phyloP scores from a whole-genome alignment of 2,329 filamentous ascomycete genomes.

The Colletotrichum tabaci region DNA sequence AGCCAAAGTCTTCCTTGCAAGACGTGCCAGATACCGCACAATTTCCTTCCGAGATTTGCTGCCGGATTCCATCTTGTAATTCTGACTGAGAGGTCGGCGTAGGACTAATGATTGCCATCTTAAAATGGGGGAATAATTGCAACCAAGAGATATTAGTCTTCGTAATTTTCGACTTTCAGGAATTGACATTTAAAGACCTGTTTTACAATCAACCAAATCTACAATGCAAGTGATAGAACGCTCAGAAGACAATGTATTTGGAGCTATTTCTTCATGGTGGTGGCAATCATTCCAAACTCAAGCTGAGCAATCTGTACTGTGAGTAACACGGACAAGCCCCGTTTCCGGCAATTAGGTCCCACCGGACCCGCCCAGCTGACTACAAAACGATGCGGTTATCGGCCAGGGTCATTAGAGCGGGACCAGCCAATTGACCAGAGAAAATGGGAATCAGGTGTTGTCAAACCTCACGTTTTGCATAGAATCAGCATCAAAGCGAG shows the following conservation, averaged over 20 bases:
- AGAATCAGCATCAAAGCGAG: background rate
- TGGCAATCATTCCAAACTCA: background rate
- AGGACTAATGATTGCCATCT: slow-evolving; percentile 12
- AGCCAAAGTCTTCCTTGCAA: slow-evolving; percentile 56
- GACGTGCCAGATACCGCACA: slow-evolving; percentile 22
- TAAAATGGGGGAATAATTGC: background rate
- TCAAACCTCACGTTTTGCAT: background rate
- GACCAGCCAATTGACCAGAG: background rate
- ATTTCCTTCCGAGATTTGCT: background rate
- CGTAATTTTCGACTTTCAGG: no score
- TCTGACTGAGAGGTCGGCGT: slow-evolving; percentile 2
- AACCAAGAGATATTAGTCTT: background rate
- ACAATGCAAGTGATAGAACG: background rate
- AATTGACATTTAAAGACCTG: background rate
- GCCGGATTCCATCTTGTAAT: background rate
- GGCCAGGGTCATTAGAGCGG: background rate
- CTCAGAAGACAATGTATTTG: background rate
- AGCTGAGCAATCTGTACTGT: slow-evolving; percentile 4
- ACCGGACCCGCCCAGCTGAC: slow-evolving; percentile 21
- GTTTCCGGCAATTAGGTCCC: slow-evolving; percentile 11
- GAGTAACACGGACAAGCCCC: slow-evolving; percentile 24
- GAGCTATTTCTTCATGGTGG: background rate
- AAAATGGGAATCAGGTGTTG: background rate
- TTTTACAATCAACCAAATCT: no score
- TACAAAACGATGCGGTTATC: slow-evolving; percentile 8